These are phyloP conservation scores for Suillus americanus DNA, from an alignment of 768 basidiomycete genomes.

Conservation along the genomic window DNA sequence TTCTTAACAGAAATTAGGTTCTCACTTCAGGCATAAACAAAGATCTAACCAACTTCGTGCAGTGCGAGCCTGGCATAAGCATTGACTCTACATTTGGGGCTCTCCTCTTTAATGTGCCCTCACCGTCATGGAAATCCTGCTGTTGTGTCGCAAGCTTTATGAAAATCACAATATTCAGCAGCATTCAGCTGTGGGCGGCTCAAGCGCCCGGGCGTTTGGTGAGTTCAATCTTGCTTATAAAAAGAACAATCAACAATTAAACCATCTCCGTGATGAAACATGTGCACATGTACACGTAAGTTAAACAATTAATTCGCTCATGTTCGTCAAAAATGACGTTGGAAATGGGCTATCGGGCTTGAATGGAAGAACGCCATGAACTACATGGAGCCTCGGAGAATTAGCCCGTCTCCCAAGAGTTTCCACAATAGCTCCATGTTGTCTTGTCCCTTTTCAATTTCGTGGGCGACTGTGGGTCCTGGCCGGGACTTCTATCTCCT, in stretches of 20 bases:
- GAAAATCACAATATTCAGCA: not conserved
- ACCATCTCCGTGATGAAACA: too few species aligned
- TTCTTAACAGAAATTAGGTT: not conserved
- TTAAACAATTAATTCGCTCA: not conserved
- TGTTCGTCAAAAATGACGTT: not conserved
- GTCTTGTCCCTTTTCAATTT: not conserved
- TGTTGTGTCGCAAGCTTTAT: not conserved
- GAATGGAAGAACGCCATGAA: not conserved
- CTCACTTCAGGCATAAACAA: too few species aligned
- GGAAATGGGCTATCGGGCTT: not conserved
- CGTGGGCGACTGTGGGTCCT: not conserved
- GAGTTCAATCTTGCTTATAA: not conserved
- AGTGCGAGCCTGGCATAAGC: too few species aligned
- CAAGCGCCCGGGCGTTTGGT: not conserved
- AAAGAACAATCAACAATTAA: not conserved
- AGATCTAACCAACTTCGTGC: too few species aligned
- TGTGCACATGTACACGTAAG: not conserved
- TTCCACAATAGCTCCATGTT: not conserved
- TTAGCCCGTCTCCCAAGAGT: not conserved
- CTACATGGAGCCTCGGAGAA: not conserved
- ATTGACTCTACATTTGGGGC: too few species aligned
- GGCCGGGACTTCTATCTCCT: not conserved
- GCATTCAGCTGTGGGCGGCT: not conserved
- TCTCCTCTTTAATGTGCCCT: too few species aligned
- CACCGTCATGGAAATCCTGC: not conserved